These are phyloP conservation scores for Sequoia sempervirens DNA, from an alignment of 75 land plant genomes.

Conservation along the genomic window DNA sequence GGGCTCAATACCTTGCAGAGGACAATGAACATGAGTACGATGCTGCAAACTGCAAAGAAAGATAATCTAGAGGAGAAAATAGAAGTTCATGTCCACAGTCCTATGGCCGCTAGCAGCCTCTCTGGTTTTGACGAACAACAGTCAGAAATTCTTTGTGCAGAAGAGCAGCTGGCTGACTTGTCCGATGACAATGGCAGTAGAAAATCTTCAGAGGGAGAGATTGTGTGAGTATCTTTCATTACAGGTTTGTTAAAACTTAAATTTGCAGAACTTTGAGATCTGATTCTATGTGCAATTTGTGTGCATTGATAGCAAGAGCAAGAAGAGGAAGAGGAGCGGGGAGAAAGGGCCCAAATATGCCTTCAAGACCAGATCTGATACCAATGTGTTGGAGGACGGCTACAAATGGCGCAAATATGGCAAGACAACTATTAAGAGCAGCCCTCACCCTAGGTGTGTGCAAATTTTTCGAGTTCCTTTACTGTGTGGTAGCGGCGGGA, in stretches of 20 bases:
- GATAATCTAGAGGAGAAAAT: background rate
- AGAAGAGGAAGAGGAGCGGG: conserved; percentile 13
- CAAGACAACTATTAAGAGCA: too few species aligned
- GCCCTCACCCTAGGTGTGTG: too few species aligned
- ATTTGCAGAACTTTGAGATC: background rate
- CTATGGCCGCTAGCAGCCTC: background rate
- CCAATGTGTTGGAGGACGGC: conserved; percentile 64
- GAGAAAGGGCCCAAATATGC: conserved; percentile 26
- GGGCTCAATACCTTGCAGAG: background rate
- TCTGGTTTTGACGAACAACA: background rate
- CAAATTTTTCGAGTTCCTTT: too few species aligned
- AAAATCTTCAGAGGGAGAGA: too few species aligned
- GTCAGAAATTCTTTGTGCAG: too few species aligned
- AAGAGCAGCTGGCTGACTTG: too few species aligned
- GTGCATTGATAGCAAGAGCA: background rate
- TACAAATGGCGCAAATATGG: too few species aligned
- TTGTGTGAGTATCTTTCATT: too few species aligned
- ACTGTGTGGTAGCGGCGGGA: conserved; percentile 68
- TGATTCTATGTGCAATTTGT: background rate
- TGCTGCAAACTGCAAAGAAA: background rate
- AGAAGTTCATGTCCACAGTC: background rate
- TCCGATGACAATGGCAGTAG: too few species aligned
- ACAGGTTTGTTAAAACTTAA: too few species aligned
- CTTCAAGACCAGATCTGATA: conserved; percentile 43
- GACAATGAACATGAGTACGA: background rate